phyloP scores from a whole-genome alignment of 1,284 basidiomycete genomes.

The Apiotrichum sp. region DNA sequence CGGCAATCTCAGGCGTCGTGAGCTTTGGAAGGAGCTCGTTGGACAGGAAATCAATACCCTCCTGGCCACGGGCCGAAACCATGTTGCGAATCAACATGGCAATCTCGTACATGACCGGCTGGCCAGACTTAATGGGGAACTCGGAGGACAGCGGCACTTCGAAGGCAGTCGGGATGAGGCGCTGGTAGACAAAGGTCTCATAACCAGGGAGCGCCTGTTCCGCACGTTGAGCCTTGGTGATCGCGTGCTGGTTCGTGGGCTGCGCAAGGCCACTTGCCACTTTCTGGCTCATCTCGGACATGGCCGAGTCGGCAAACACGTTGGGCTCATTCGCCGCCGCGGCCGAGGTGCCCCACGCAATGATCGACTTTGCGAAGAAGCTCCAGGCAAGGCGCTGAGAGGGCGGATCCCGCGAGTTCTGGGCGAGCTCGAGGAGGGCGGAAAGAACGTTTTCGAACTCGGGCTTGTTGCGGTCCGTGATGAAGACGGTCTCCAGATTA shows the following conservation, averaged over 20 bases:
- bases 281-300: slow-evolving; percentile 42
- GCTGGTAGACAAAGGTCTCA: slow-evolving; percentile 86
- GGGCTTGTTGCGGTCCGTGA: slow-evolving; percentile 66
- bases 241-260: slow-evolving; percentile 35
- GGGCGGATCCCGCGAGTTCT: slow-evolving; percentile 63
- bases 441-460: slow-evolving; percentile 72
- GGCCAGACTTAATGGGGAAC: slow-evolving; percentile 82
- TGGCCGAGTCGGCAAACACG: slow-evolving; percentile 37
- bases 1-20: slow-evolving; percentile 65
- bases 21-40: slow-evolving; percentile 79
- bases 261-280: slow-evolving; percentile 40
- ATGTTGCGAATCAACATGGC: slow-evolving; percentile 76
- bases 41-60: slow-evolving; percentile 76
- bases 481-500: slow-evolving; percentile 76
- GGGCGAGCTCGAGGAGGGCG: slow-evolving; percentile 56
- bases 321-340: slow-evolving; percentile 38
- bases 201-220: slow-evolving; percentile 73
- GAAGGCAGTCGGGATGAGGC: slow-evolving; percentile 76
- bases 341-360: slow-evolving; percentile 67
- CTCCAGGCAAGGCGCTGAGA: slow-evolving; percentile 76
- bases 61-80: slow-evolving; percentile 68
- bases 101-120: slow-evolving; percentile 79
- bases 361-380: slow-evolving; percentile 65
- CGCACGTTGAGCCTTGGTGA: slow-evolving; percentile 35
- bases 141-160: slow-evolving; percentile 68